Conservation (phyloP, 1,139 yeast species). For the Kurtzmaniella quercitrusa region DNA sequence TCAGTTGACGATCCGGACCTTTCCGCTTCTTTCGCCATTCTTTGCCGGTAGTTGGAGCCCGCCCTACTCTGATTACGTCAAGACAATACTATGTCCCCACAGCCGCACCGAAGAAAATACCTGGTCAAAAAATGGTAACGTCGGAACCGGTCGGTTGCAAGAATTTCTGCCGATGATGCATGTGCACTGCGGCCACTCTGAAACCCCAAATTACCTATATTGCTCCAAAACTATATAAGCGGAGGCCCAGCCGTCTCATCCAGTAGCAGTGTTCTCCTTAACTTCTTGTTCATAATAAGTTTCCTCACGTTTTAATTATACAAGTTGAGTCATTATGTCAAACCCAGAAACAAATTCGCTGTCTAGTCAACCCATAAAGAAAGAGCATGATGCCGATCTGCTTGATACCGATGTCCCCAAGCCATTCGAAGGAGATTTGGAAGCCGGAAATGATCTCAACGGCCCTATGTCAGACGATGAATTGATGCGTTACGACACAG, state of each 20-base stretch:
- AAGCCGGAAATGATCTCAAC: not conserved
- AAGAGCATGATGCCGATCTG: not conserved
- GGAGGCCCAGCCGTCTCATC: not conserved
- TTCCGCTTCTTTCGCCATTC: too few species aligned
- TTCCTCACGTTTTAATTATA: not conserved
- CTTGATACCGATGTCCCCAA: not conserved
- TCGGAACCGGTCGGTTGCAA: not conserved
- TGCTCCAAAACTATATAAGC: not conserved
- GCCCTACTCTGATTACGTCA: too few species aligned
- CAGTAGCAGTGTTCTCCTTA: not conserved
- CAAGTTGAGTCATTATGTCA: not conserved
- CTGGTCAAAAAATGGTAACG: not conserved
- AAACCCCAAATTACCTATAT: not conserved
- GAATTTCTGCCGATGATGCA: not conserved
- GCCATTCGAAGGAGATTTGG: not conserved
- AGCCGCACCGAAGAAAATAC: not conserved
- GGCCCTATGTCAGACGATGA: slow-evolving; percentile 6
- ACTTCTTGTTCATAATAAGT: too few species aligned
- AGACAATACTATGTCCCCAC: not conserved
- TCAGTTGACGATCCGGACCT: too few species aligned
- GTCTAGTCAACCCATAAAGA: not conserved
- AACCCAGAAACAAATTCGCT: not conserved
- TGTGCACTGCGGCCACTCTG: not conserved
- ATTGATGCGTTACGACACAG: slow-evolving; percentile 11
- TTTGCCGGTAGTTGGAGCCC: too few species aligned